Conservation (phyloP, 2,329 filamentous ascomycete genomes). For the Tolypocladium tundrense region DNA sequence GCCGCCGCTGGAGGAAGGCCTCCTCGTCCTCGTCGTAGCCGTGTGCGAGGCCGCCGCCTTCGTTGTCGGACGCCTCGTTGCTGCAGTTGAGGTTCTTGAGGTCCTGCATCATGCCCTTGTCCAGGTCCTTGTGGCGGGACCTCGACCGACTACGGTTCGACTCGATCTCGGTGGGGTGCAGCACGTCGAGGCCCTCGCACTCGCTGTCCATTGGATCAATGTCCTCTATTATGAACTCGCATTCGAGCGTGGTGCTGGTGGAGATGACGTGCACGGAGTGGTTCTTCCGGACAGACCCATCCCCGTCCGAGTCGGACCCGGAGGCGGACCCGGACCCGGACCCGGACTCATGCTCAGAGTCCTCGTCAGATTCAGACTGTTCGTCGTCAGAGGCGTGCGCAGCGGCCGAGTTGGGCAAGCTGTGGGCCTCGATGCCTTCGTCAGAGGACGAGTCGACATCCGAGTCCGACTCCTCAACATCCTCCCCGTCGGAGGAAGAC, state of each 20-base stretch:
- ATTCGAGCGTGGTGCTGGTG: conserved; percentile 8
- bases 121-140: conserved; percentile 27
- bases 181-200: conserved; percentile 28
- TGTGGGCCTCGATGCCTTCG: not conserved
- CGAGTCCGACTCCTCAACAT: conserved; percentile 10
- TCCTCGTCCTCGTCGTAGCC: conserved; percentile 28
- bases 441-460: conserved; percentile 9
- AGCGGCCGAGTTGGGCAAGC: not conserved
- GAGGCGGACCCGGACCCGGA: not conserved
- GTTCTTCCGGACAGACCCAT: not conserved
- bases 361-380: conserved; percentile 8
- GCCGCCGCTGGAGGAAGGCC: conserved; percentile 28
- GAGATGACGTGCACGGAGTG: conserved; percentile 9
- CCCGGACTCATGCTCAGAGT: conserved; percentile 4
- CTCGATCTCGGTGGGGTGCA: conserved; percentile 37
- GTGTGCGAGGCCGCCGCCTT: conserved; percentile 13
- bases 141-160: conserved; percentile 30
- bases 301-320: conserved; percentile 11
- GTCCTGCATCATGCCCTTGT: conserved; percentile 32
- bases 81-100: conserved; percentile 36
- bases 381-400: not conserved
- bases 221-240: conserved; percentile 34
- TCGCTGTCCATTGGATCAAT: conserved; percentile 35
- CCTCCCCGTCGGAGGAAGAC: conserved; percentile 13
- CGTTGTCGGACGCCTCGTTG: conserved; percentile 25